phyloP scores from a whole-genome alignment of 163 green algal species.

The Chlorella variabilis region DNA sequence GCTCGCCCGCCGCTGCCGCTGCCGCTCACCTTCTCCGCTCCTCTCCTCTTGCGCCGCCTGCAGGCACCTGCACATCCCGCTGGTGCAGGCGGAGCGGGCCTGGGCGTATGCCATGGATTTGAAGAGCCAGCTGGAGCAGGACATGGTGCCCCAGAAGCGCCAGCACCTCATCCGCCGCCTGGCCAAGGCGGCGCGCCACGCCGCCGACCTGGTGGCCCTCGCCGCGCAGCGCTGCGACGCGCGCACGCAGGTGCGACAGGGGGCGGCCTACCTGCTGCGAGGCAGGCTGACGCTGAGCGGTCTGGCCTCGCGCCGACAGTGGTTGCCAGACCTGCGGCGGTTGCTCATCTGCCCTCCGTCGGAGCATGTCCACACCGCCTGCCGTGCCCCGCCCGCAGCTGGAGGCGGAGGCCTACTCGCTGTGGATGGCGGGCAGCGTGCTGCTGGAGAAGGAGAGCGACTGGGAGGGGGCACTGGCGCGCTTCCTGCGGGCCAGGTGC shows the following conservation, averaged over 20 bases:
- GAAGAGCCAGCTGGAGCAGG: slow-evolving; percentile 48
- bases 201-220: slow-evolving; percentile 49
- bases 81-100: slow-evolving; percentile 82
- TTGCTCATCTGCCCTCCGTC: too few relatives aligned
- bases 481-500: slow-evolving; percentile 70
- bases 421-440: slow-evolving; percentile 69
- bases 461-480: slow-evolving; percentile 71
- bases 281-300: too few relatives aligned
- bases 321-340: too few relatives aligned
- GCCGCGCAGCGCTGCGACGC: slow-evolving; percentile 54
- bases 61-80: slow-evolving; percentile 84
- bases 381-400: too few relatives aligned
- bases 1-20: background rate
- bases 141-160: slow-evolving; percentile 49
- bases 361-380: too few relatives aligned
- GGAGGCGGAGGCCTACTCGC: slow-evolving; percentile 81
- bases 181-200: slow-evolving; percentile 44
- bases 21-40: background rate
- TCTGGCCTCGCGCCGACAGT: too few relatives aligned
- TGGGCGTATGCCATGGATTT: slow-evolving; percentile 82
- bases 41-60: background rate
- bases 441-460: slow-evolving; percentile 77
- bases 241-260: slow-evolving; percentile 36
- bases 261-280: background rate
- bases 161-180: slow-evolving; percentile 64